Evolutionary conservation across 371 early-diverging fungal species (phyloP), one percentile per base, ranked within the genome.

Genomic region (Mucor plumbeus): DNA sequence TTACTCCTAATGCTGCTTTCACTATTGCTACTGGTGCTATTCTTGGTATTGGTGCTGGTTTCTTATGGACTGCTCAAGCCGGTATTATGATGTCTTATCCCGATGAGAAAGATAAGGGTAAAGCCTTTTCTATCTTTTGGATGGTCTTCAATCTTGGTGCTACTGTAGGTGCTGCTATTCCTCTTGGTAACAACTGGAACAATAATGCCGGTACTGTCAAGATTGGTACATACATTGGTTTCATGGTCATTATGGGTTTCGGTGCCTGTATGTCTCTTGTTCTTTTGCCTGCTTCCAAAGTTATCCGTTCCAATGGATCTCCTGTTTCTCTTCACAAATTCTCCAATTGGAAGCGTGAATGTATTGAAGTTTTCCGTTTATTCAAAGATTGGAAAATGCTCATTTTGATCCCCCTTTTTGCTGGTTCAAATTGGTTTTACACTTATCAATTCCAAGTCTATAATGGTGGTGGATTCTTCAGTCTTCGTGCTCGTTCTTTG

Each of bases 31-130:
- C 88, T 34, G 88, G 89, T 66, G 88, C 85, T 48, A 65, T 87
- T 59, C 79, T 91, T 55, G 92, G 92, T 81, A 64, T 85, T 40
- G 83, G 88, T 71, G 75, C 75, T 54, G 75, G 78, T 68, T 72
- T 78, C 70, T 63, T 78, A 39, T 75, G 75, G 75, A 74, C 75
- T 35, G 91, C 92, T 10, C 91, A 92, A 73, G 93, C 92, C 38
- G 87, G 91, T 79, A 90, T 94, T 69, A 90, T 92, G 87, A 85
- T 91, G 76, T 88, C 92, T 43, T 93, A 94, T 71, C 93, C 94
- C 4, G 80, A 80, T 35, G 92, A 93, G 67, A 75, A 85, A 38
- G 87, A 89, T 41, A 92, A 92, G 78, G 93, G 92, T 36, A 86
- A 75, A 21, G 90, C 81, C 58, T 87, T 90, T 44, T 84, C 87